phyloP scores from a whole-genome alignment of 2,329 filamentous ascomycete species.

The Allantophomopsis cytisporea region DNA sequence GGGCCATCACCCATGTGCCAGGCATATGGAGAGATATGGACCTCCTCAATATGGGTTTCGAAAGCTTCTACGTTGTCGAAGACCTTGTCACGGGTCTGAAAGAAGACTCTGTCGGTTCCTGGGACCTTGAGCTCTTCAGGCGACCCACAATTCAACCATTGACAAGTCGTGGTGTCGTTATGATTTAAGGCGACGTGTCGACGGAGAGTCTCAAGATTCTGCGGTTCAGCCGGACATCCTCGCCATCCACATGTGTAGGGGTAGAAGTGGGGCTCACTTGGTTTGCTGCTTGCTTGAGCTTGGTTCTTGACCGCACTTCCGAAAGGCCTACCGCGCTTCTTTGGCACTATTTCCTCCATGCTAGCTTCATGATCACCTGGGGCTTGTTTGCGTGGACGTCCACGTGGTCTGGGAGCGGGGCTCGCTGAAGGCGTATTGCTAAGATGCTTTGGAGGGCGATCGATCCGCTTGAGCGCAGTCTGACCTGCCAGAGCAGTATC shows the following conservation, averaged over 20 bases:
- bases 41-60: slow-evolving; percentile 34
- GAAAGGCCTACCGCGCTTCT: background rate
- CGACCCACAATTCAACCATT: slow-evolving; percentile 26
- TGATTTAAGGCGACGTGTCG: slow-evolving; percentile 39
- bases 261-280: slow-evolving; percentile 27
- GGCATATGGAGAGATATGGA: slow-evolving; percentile 35
- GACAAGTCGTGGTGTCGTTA: slow-evolving; percentile 11
- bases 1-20: slow-evolving; percentile 50
- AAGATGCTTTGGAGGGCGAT: too few relatives aligned
- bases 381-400: background rate
- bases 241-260: slow-evolving; percentile 46
- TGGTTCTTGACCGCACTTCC: background rate
- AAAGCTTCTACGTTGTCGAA: slow-evolving; percentile 21
- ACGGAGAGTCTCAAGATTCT: slow-evolving; percentile 45
- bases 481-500: too few relatives aligned
- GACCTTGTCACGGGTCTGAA: slow-evolving; percentile 1
- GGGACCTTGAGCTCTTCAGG: background rate
- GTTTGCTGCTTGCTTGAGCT: background rate
- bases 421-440: too few relatives aligned
- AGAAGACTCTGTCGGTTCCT: background rate
- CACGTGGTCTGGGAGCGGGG: background rate
- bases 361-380: background rate
- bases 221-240: slow-evolving; percentile 43
- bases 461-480: too few relatives aligned
- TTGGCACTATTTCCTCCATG: background rate